Evolutionary conservation across 2,329 filamentous ascomycete genomes (phyloP).

Genomic region (Alternaria arborescens): DNA sequence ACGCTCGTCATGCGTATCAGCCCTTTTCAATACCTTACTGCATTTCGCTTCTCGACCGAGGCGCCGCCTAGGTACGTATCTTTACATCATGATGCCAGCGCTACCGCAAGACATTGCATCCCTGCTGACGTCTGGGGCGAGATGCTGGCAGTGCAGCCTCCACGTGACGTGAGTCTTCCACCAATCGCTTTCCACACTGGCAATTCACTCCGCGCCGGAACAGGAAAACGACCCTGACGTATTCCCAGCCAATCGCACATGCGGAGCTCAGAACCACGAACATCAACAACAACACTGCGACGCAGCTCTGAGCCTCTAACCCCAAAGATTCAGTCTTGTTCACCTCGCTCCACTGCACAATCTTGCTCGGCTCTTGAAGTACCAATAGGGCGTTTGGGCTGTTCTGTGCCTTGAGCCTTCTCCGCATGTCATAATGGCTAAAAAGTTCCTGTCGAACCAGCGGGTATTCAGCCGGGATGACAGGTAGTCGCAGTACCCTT

Average conservation of each 20-base stretch:
- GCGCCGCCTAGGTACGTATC: constrained; percentile 13
- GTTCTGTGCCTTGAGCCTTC: constrained; percentile 13
- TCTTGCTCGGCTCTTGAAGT: constrained; percentile 24
- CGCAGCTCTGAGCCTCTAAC: constrained; percentile 30
- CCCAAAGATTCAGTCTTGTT: constrained; percentile 29
- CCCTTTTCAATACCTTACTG: constrained; percentile 20
- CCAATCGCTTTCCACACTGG: constrained; percentile 18
- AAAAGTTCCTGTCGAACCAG: constrained; percentile 36
- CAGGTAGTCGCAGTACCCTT: constrained; percentile 17
- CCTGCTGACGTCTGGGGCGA: constrained; percentile 25
- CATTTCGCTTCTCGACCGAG: constrained; percentile 20
- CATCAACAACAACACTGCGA: constrained; percentile 13
- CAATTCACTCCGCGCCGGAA: constrained; percentile 31
- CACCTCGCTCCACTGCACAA: constrained; percentile 24
- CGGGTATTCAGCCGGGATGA: constrained; percentile 26
- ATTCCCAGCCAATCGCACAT: constrained; percentile 13
- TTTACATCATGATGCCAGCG: constrained; percentile 14
- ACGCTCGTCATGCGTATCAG: constrained; percentile 13
- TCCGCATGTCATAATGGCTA: constrained; percentile 17
- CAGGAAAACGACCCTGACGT: constrained; percentile 13
- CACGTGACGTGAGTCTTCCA: constrained; percentile 29
- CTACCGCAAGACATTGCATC: constrained; percentile 15
- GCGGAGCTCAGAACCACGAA: constrained; percentile 12
- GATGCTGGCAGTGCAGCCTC: constrained; percentile 17
- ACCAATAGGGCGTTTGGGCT: constrained; percentile 18